phyloP scores from a whole-genome alignment of 371 early-diverging fungal genomes.

The Rhizomucor miehei region DNA sequence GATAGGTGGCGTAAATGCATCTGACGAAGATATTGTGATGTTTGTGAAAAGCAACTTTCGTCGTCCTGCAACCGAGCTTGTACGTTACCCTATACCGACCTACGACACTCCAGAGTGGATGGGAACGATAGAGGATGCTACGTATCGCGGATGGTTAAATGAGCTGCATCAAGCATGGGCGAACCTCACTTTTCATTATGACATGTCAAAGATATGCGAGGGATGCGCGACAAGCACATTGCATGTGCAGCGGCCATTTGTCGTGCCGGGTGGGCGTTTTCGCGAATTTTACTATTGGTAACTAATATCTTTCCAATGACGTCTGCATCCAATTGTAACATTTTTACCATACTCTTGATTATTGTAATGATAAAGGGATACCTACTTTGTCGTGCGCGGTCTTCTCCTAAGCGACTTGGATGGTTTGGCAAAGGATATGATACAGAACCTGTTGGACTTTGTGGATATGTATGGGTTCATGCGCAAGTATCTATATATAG shows the following conservation, averaged over 20 bases:
- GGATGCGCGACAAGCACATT: slow-evolving; percentile 58
- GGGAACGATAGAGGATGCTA: slow-evolving; percentile 37
- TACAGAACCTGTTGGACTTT: slow-evolving; percentile 69
- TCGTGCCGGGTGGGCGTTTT: slow-evolving; percentile 92
- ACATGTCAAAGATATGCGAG: slow-evolving; percentile 47
- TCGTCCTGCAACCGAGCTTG: slow-evolving; percentile 14
- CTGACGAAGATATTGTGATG: slow-evolving; percentile 31
- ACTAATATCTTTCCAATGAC: neutral
- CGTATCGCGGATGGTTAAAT: slow-evolving; percentile 51
- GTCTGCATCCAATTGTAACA: neutral
- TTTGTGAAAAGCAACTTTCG: slow-evolving; percentile 68
- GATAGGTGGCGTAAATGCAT: slow-evolving; percentile 46
- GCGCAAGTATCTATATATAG: slow-evolving; percentile 43
- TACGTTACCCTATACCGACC: neutral
- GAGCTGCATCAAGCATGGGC: slow-evolving; percentile 59
- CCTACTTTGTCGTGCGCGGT: slow-evolving; percentile 83
- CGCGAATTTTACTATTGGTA: slow-evolving; percentile 90
- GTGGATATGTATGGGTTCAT: slow-evolving; percentile 77
- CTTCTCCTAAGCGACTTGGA: slow-evolving; percentile 63
- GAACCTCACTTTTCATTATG: slow-evolving; percentile 52
- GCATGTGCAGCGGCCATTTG: slow-evolving; percentile 60
- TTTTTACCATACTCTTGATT: too few species aligned
- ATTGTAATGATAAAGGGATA: slow-evolving; percentile 65
- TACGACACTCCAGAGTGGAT: slow-evolving; percentile 21
- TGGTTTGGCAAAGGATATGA: slow-evolving; percentile 58